A percentile compares a stretch with the other conserved stretches of the same genome.
Conservation (phyloP, 139 green algal genomes). For the Zygnema circumcarinatum region DNA sequence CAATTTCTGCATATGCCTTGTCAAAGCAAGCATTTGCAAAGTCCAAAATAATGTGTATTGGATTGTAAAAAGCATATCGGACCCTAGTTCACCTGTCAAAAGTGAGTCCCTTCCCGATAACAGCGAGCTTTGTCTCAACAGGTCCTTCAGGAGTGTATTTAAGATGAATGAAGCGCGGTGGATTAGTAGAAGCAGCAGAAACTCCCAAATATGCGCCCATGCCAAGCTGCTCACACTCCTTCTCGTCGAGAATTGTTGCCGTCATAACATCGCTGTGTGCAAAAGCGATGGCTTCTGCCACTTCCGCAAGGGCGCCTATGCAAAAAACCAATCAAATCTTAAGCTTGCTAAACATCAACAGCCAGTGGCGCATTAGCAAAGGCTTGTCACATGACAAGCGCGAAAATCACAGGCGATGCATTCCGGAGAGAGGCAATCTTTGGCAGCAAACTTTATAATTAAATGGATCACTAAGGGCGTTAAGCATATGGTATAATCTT, state of each 20-base stretch:
- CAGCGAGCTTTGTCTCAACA: conserved; percentile 65
- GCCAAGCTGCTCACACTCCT: conserved; percentile 81
- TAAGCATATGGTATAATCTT: too few species aligned
- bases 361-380: too few species aligned
- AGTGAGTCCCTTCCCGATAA: conserved; percentile 92
- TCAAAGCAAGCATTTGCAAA: not conserved
- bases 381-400: too few species aligned
- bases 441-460: too few species aligned
- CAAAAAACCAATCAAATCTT: too few species aligned
- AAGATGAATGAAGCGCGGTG: conserved; percentile 97
- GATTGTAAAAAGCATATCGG: too few species aligned
- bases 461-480: too few species aligned
- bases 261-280: conserved; percentile 68
- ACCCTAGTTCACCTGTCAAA: conserved; percentile 78
- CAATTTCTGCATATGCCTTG: not conserved
- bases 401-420: too few species aligned
- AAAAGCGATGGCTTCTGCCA: conserved; percentile 72
- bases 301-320: conserved; percentile 71
- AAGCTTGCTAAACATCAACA: too few species aligned
- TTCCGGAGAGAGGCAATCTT: too few species aligned
- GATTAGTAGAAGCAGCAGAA: conserved; percentile 77
- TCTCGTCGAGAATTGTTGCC: conserved; percentile 83
- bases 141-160: conserved; percentile 80
- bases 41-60: too few species aligned
- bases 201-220: conserved; percentile 97